Percentiles rank a stretch among this genome's conserved stretches.
Evolutionary conservation across 805 yeast species (phyloP).

Genomic region (Suhomyces prunicola): DNA sequence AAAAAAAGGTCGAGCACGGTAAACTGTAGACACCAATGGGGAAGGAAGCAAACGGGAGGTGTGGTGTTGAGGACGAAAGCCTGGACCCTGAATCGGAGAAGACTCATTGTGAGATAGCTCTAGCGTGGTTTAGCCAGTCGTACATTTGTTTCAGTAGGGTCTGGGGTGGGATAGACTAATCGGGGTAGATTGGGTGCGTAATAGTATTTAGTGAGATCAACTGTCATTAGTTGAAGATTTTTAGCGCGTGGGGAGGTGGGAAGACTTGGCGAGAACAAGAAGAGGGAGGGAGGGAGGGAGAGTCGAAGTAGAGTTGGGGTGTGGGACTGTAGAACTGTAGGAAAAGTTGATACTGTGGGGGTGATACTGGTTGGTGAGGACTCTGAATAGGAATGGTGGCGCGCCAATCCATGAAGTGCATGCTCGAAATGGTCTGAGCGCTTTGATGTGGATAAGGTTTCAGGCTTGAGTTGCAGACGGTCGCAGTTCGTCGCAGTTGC

Average conservation of each 20-base stretch:
- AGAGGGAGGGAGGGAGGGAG: not conserved
- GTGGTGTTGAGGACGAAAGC: not conserved
- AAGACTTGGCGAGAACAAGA: too few species aligned
- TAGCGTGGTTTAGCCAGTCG: not conserved
- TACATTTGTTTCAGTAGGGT: not conserved
- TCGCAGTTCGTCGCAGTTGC: not conserved
- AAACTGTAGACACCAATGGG: not conserved
- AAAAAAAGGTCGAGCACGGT: not conserved
- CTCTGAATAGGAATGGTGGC: not conserved
- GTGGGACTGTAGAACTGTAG: too few species aligned
- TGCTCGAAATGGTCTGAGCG: not conserved
- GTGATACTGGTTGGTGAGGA: not conserved
- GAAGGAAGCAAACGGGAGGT: not conserved
- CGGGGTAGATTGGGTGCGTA: not conserved
- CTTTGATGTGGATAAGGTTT: not conserved
- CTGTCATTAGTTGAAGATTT: not conserved
- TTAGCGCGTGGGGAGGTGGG: not conserved
- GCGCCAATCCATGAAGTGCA: not conserved
- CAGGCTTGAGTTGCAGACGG: not conserved
- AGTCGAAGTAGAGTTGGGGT: not conserved
- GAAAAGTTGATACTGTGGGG: too few species aligned
- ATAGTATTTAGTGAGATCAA: not conserved
- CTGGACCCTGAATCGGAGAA: not conserved
- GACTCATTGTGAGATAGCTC: not conserved
- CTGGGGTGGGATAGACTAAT: not conserved